phyloP scores from a whole-genome alignment of 1,284 basidiomycete species.

The Coniferiporia sulphurascens region DNA sequence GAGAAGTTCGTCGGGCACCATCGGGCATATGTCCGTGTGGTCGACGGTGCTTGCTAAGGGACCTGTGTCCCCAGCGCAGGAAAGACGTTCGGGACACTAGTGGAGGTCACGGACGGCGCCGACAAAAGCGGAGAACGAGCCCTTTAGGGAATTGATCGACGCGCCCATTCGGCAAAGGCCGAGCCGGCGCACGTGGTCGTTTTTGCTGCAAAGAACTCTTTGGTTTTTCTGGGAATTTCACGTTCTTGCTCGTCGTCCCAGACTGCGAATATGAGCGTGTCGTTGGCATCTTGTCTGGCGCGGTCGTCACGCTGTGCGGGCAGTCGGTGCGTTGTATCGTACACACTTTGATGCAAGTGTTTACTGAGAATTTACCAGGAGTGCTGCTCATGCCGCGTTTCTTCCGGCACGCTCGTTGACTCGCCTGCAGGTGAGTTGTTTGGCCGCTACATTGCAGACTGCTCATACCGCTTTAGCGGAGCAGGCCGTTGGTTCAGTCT shows the following conservation, averaged over 20 bases:
- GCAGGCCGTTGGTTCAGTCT: not conserved
- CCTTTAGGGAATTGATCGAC: too few species aligned
- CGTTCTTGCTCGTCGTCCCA: not conserved
- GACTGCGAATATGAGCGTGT: slow-evolving; percentile 9
- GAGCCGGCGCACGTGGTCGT: not conserved
- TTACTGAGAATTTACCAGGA: not conserved
- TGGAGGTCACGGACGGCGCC: too few species aligned
- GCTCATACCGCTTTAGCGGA: slow-evolving; percentile 3
- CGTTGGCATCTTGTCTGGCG: slow-evolving; percentile 9
- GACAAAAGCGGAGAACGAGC: too few species aligned
- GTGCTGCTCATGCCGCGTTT: not conserved
- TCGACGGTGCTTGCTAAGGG: too few species aligned
- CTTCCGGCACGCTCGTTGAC: slow-evolving; percentile 11
- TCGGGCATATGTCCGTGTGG: too few species aligned
- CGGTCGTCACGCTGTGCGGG: slow-evolving; percentile 2
- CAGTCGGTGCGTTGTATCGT: not conserved
- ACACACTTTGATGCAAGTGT: not conserved
- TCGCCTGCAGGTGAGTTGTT: not conserved
- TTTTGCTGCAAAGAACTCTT: not conserved
- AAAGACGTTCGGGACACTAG: too few species aligned
- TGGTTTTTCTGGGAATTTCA: too few species aligned
- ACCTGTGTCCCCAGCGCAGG: too few species aligned
- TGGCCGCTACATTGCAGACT: not conserved
- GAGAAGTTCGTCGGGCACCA: too few species aligned
- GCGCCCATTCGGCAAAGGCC: too few species aligned